Percentiles rank a stretch among this genome's conserved stretches.
phyloP scores from a whole-genome alignment of 208 protist species.

The Trypanosoma platydactyli region DNA sequence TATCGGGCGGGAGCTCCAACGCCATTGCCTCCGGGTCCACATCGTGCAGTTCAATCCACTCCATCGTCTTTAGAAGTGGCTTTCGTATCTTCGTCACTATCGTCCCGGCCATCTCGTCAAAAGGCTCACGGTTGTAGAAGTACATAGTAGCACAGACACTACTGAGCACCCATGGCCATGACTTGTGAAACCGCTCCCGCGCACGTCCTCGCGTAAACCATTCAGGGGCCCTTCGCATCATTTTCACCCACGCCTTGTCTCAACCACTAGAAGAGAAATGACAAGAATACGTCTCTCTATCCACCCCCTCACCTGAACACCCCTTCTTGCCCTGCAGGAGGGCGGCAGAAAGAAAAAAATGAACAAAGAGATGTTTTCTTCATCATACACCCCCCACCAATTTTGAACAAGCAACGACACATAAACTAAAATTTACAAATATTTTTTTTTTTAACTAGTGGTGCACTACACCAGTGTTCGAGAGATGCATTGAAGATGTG shows the following conservation, averaged over 20 bases:
- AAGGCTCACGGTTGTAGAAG: slow-evolving; percentile 84
- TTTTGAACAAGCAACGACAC: slow-evolving; percentile 19
- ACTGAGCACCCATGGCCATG: slow-evolving; percentile 87
- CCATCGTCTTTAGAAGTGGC: slow-evolving; percentile 80
- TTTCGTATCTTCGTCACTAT: slow-evolving; percentile 78
- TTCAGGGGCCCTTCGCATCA: slow-evolving; percentile 80
- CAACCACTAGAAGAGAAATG: not conserved
- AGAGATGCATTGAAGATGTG: slow-evolving; percentile 12
- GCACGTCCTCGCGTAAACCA: slow-evolving; percentile 85
- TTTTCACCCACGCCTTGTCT: slow-evolving; percentile 14
- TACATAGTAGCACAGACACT: slow-evolving; percentile 76
- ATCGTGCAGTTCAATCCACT: slow-evolving; percentile 90
- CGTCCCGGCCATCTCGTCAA: slow-evolving; percentile 79
- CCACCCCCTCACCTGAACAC: not conserved
- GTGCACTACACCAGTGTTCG: not conserved
- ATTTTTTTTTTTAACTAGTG: slow-evolving; percentile 1
- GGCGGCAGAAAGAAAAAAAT: not conserved
- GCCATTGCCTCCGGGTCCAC: slow-evolving; percentile 88
- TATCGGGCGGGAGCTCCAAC: slow-evolving; percentile 86
- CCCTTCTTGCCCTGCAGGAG: not conserved
- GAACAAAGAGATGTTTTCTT: not conserved
- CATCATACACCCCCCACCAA: not conserved
- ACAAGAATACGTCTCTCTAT: not conserved
- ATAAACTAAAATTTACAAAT: not conserved
- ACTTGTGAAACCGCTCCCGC: slow-evolving; percentile 79